Conservation (phyloP, 202 grass and related monocot genomes). For the Cymbopogon flexuosus region DNA sequence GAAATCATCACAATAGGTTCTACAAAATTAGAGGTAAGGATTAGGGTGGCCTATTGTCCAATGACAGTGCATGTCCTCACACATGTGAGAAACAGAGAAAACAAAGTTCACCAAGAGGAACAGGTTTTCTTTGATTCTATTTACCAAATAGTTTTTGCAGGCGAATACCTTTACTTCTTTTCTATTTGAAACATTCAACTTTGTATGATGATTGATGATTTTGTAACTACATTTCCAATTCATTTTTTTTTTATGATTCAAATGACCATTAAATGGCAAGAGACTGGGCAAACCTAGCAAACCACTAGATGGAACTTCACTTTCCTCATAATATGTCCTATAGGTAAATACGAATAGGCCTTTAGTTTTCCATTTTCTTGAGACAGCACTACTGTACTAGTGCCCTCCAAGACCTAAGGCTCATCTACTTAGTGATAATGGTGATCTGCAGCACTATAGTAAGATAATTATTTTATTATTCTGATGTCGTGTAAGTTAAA, state of each 20-base stretch:
- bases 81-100: slow-evolving; percentile 5
- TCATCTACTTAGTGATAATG: neutral
- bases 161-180: neutral
- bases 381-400: neutral
- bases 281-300: neutral
- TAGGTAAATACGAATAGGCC: neutral
- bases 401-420: neutral
- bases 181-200: slow-evolving; percentile 4
- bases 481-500: neutral
- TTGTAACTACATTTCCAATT: neutral
- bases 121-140: slow-evolving; percentile 1
- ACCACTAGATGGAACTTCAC: slow-evolving; percentile 9
- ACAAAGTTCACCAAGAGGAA: slow-evolving; percentile 1
- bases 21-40: slow-evolving; percentile 33
- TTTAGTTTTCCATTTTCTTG: slow-evolving; percentile 12
- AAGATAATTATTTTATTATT: neutral
- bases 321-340: neutral
- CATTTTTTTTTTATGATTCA: slow-evolving; percentile 1
- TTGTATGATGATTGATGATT: neutral
- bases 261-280: neutral
- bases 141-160: neutral
- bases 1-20: slow-evolving; percentile 36
- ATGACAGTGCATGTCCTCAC: neutral
- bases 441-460: neutral
- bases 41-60: slow-evolving; percentile 26